phyloP scores from a whole-genome alignment of 495 filamentous ascomycete genomes.

The Choiromyces venosus region DNA sequence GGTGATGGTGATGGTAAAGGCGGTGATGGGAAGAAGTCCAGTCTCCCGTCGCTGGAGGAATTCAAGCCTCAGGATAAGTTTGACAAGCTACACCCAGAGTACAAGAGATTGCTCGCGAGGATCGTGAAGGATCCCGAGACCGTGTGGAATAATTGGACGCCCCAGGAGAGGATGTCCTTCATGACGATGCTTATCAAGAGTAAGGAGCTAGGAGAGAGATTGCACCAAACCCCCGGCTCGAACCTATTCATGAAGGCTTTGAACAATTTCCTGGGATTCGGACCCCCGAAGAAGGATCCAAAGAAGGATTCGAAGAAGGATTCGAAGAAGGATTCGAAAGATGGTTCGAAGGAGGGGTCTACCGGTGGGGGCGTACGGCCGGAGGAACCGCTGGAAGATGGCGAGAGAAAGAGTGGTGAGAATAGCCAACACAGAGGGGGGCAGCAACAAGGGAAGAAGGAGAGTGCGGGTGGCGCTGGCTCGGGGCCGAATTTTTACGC shows the following conservation, averaged over 20 bases:
- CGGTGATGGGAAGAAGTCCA: background rate
- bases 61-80: slow-evolving; percentile 29
- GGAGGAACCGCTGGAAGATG: slow-evolving; percentile 11
- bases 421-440: slow-evolving; percentile 34
- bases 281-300: slow-evolving; percentile 33
- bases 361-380: slow-evolving; percentile 32
- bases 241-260: slow-evolving; percentile 19
- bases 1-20: background rate
- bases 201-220: slow-evolving; percentile 12
- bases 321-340: slow-evolving; percentile 45
- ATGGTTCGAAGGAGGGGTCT: slow-evolving; percentile 44
- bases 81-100: slow-evolving; percentile 28
- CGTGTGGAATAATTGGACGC: slow-evolving; percentile 30
- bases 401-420: slow-evolving; percentile 36
- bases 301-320: slow-evolving; percentile 38
- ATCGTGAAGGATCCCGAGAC: slow-evolving; percentile 19
- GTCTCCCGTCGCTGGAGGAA: slow-evolving; percentile 23
- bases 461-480: slow-evolving; percentile 18
- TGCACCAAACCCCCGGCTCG: slow-evolving; percentile 17
- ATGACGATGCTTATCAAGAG: slow-evolving; percentile 25
- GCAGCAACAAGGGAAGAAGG: slow-evolving; percentile 22
- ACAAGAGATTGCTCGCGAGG: slow-evolving; percentile 19
- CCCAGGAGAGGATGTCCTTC: slow-evolving; percentile 18
- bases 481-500: slow-evolving; percentile 25
- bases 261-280: slow-evolving; percentile 27